phyloP scores from a whole-genome alignment of 495 filamentous ascomycete genomes.

The Melanomma pulvis-pyrius region DNA sequence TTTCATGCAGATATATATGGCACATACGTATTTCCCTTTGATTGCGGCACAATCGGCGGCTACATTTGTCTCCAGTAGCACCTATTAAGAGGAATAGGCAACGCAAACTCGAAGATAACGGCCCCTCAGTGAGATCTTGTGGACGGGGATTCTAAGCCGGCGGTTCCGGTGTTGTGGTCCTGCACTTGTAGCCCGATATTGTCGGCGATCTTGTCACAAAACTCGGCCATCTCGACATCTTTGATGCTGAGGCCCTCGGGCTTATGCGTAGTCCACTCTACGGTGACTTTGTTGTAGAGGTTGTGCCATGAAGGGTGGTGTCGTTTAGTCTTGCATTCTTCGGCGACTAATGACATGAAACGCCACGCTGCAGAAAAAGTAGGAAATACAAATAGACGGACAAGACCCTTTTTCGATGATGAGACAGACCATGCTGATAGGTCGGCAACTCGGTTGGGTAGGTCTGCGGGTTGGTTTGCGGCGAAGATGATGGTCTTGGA shows the following conservation, averaged over 20 bases:
- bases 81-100: background rate
- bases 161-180: background rate
- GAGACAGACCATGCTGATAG: constrained; percentile 26
- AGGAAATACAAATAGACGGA: constrained; percentile 29
- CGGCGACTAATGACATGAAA: constrained; percentile 33
- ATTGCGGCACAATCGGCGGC: background rate
- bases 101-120: background rate
- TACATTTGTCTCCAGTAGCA: background rate
- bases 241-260: constrained; percentile 32
- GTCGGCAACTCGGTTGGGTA: constrained; percentile 15
- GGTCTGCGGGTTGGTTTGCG: constrained; percentile 17
- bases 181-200: constrained; percentile 22
- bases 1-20: background rate
- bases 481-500: constrained; percentile 22
- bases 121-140: background rate
- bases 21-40: background rate
- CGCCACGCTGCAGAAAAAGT: constrained; percentile 31
- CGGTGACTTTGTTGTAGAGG: constrained; percentile 33
- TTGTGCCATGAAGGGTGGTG: constrained; percentile 37
- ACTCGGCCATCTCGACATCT: constrained; percentile 37
- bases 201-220: constrained; percentile 29
- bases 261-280: constrained; percentile 36
- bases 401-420: constrained; percentile 18
- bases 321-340: constrained; percentile 27
- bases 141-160: background rate